A percentile compares a stretch with the other conserved stretches of the same genome.
phyloP scores from a whole-genome alignment of 2,329 filamentous ascomycete genomes.

The Berkeleyomyces rouxiae region DNA sequence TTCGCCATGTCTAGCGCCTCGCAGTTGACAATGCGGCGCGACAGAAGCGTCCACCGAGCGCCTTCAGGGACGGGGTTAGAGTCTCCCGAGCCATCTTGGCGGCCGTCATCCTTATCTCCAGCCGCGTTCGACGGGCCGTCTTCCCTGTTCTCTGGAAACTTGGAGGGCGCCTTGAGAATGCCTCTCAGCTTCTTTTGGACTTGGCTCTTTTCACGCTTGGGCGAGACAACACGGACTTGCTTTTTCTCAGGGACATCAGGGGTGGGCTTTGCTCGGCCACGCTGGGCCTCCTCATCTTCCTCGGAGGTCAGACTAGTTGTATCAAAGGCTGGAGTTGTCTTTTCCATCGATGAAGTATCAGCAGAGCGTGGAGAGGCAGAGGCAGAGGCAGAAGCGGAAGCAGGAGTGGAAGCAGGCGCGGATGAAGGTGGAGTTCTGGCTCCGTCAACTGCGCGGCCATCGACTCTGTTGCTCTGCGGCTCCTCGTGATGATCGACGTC shows the following conservation, averaged over 20 bases:
- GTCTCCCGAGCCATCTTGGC: constrained; percentile 50
- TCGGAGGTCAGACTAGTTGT: not conserved
- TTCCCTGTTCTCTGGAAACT: constrained; percentile 61
- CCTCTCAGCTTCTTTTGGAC: constrained; percentile 60
- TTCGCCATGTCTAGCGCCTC: constrained; percentile 74
- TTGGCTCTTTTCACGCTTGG: constrained; percentile 38
- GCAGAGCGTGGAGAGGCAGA: not conserved
- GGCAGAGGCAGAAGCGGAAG: not conserved
- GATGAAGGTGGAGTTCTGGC: not conserved
- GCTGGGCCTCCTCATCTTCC: not conserved
- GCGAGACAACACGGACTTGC: constrained; percentile 54
- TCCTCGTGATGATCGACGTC: not conserved
- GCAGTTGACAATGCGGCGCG: constrained; percentile 73
- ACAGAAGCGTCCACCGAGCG: constrained; percentile 88
- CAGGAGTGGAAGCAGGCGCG: not conserved
- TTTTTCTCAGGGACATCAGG: constrained; percentile 3
- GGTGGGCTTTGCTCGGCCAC: not conserved
- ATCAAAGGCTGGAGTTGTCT: not conserved
- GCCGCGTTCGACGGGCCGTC: constrained; percentile 43
- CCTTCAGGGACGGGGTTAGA: constrained; percentile 53
- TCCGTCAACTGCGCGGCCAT: not conserved
- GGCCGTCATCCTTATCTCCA: constrained; percentile 80
- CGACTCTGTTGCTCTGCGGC: not conserved
- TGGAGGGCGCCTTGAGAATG: constrained; percentile 69
- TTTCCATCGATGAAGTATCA: not conserved